Evolutionary conservation across 1,139 yeast species (phyloP), one percentile per base, ranked within the genome.

Genomic region (Suhomyces panamericanus): DNA sequence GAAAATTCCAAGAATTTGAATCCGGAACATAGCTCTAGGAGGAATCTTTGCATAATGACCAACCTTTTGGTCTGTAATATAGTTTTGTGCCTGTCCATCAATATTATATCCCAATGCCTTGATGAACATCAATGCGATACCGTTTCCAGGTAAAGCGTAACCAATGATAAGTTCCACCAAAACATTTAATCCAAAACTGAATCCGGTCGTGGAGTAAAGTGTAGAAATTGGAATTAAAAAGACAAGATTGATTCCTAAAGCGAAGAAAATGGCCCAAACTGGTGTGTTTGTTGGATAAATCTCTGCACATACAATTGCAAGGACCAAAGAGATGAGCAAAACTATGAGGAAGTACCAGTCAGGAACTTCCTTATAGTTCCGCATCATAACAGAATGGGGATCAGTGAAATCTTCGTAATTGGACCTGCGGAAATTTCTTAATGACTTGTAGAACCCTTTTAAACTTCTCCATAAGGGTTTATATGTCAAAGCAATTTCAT

Each of bases 41-140:
- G 73, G 71, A 5, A 69, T 44, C 40, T 66, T 64, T 26, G 67
- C 43, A 50, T 69, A 69, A 48, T 69, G 74, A 0, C 64, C 73
- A 47, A 65, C 50, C 42, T 69, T 69, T 48, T 67, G 73, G 47
- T 66, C 72, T 3, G 67, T 57, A 31, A 67, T 64, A 49, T 67
- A 69, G 47, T 64, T 66, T 43, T 66, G 60, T 2, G 73, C 72
- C 44, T 69, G 72, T 9, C 62, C 58, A 45, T 67, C 72, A 28
- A 69, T 53, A 34, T 59, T 54, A 42, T 47, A 51, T 7, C 61
- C 62, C 44, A 55, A 50, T 9, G 61, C 60, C 48, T 59, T 58
- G 41, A 59, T 48, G 41, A 51, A 52, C 47, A 46, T 57, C 50
- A 59, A 51, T 0, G 61, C 63, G 40, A 56, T 40, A n/a, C 59